Conservation (phyloP, 225 moss, liverwort and hornwort species). For the Bryoerythrophyllum caledonicum region DNA sequence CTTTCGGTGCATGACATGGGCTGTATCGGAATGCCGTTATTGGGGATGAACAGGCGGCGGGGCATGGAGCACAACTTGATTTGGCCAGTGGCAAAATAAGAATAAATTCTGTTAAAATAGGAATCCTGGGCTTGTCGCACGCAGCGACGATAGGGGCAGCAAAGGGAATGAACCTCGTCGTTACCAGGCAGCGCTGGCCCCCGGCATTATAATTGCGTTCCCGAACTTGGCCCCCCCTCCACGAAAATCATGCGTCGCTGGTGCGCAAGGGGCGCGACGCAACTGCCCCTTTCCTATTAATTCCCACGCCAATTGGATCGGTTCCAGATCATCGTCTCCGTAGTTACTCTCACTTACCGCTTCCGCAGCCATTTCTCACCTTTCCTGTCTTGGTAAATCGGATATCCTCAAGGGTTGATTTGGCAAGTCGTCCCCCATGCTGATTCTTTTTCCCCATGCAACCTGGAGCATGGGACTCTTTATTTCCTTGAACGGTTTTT, state of each 20-base stretch:
- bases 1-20: no score
- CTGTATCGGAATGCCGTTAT: constrained; percentile 10
- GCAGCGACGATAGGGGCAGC: neutral
- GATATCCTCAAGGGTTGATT: no score
- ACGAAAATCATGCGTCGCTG: constrained; percentile 8
- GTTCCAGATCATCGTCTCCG: neutral
- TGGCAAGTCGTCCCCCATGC: no score
- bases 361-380: no score
- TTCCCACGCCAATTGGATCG: neutral
- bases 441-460: no score
- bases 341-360: neutral
- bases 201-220: constrained; percentile 10
- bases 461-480: no score
- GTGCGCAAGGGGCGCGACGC: neutral
- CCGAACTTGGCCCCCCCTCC: neutral
- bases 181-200: neutral
- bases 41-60: neutral
- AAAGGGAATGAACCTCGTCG: neutral
- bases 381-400: no score
- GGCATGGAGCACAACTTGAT: neutral
- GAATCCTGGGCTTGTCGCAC: constrained; percentile 9
- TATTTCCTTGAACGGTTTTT: no score
- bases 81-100: neutral
- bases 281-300: neutral
- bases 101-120: constrained; percentile 14